These are phyloP conservation scores for Colletotrichum spaethianum DNA, from an alignment of 2,329 filamentous ascomycete genomes.

Conservation along the genomic window DNA sequence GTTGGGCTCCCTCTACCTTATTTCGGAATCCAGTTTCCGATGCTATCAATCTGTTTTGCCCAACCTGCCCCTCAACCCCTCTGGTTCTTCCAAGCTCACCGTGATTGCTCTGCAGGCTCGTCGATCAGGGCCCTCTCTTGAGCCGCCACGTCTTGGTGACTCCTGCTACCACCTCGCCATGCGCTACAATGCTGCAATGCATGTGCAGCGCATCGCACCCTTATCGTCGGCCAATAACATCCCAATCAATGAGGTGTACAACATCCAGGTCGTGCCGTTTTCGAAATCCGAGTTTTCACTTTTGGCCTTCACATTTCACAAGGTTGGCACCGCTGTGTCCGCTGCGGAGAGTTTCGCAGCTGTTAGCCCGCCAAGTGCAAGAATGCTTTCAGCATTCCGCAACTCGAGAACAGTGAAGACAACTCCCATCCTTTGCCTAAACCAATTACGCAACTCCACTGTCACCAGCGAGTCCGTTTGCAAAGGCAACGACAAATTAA, in stretches of 20 bases:
- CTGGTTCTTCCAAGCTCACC: background rate
- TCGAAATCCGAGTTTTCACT: background rate
- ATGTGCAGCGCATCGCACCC: conserved; percentile 8
- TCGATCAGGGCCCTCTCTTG: background rate
- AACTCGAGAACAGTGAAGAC: conserved; percentile 25
- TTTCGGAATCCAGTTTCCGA: background rate
- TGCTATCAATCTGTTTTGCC: background rate
- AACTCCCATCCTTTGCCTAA: conserved; percentile 41
- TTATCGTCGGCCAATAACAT: background rate
- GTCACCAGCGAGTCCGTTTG: conserved; percentile 45
- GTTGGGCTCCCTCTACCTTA: conserved; percentile 1
- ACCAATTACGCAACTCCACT: conserved; percentile 45
- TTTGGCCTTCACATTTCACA: background rate
- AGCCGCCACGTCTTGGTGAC: conserved; percentile 30
- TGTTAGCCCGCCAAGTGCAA: background rate
- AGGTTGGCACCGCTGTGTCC: background rate
- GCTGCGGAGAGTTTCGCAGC: conserved; percentile 13
- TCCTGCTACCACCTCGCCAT: conserved; percentile 3
- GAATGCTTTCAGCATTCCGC: conserved; percentile 24
- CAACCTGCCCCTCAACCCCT: background rate
- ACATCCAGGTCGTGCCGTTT: background rate
- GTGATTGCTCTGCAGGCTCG: background rate
- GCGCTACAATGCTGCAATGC: background rate
- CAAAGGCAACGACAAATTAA: conserved; percentile 19
- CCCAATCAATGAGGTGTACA: background rate